These are phyloP conservation scores for Exophiala bonariae DNA, from an alignment of 2,329 filamentous ascomycete genomes.

Conservation along the genomic window DNA sequence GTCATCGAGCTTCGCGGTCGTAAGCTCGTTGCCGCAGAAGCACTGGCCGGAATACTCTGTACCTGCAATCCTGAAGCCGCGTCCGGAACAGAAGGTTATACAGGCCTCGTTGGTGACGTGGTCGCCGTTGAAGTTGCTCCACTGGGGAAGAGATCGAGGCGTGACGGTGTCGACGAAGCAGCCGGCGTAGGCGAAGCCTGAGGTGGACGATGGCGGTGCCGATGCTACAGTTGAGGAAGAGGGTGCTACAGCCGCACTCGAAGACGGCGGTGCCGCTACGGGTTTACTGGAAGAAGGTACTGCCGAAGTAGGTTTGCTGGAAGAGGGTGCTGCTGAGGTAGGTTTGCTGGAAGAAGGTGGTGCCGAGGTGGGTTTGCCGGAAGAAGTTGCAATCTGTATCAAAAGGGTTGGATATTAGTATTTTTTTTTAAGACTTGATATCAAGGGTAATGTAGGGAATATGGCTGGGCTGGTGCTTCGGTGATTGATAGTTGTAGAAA, in stretches of 20 bases:
- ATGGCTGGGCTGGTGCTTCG: no score
- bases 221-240: neutral
- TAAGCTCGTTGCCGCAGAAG: conserved; percentile 45
- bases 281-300: neutral
- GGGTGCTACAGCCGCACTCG: neutral
- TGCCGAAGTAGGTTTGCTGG: neutral
- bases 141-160: conserved; percentile 42
- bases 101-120: conserved; percentile 48
- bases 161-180: conserved; percentile 44
- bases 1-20: conserved; percentile 11
- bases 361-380: no score
- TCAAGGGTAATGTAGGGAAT: no score
- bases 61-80: conserved; percentile 49
- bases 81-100: conserved; percentile 48
- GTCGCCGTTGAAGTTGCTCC: conserved; percentile 42
- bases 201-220: conserved; percentile 6
- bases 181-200: conserved; percentile 30
- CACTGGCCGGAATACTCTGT: conserved; percentile 52
- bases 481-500: no score
- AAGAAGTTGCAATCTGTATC: no score
- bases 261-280: neutral
- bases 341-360: no score
- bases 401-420: no score
- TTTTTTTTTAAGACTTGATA: no score
- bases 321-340: no score